Evolutionary conservation across 2,329 filamentous ascomycete genomes (phyloP), one percentile per base, ranked within the genome.

Genomic region (Geosmithia flava): DNA sequence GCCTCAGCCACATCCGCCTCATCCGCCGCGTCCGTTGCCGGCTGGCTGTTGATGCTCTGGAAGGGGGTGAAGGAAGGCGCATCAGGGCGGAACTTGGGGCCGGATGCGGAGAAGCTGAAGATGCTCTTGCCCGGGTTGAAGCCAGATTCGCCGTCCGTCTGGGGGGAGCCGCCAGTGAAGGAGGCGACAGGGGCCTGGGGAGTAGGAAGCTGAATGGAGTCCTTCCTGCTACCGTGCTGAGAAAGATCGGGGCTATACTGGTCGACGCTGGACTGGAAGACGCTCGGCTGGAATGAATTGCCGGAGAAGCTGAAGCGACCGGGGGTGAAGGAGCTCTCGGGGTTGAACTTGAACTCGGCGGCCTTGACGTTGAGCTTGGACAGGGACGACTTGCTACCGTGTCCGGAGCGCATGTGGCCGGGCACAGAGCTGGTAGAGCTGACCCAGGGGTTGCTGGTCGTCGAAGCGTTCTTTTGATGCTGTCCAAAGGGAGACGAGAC

Each of bases 361-460:
- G 91, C 91, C 52, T 84, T 80, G 29, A 94, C 89, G 57, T 97
- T 97, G 55, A 97, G 76, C 55, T 83, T 90, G 1, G 88, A 87
- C 42, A 82, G 64, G 0, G 80, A 90, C 3, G 81, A 71, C 56
- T 84, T 87, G 59, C 81, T 83, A 17, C 71, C 74, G 58, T 89
- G 85, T 11, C 71, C 66, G 16, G 65, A 68, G 42, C 68, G 66
- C 29, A 67, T 59, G 20, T 62, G 57, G 43, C 62, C 61, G 23
- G 65, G 56, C 42, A 61, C 56, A 15, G 73, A 68, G 23, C 67
- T 64, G 3, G 33, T 37, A 7, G 67, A 62, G 46, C 81, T 75
- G 23, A 71, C 71, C 81, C 81, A 85, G 11, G 80, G 79, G 58
- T 84, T 84, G 62, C 75, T 82, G 2, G 66, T 58, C 2, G 68